phyloP scores from a whole-genome alignment of 257 asterid species.

The Ophiorrhiza pumila region DNA sequence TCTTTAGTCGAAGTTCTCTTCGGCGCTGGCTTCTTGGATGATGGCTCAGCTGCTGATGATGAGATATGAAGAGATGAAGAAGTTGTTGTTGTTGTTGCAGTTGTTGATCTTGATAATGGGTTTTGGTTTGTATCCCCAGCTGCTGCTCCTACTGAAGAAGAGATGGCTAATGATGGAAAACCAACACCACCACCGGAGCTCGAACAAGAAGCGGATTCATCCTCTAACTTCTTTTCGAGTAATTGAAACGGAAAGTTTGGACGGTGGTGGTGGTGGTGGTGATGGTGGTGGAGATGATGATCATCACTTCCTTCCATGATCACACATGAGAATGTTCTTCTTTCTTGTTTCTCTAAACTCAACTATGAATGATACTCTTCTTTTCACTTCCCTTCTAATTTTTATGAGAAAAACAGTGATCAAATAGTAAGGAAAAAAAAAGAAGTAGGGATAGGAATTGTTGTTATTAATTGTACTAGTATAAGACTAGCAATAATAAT shows the following conservation, averaged over 20 bases:
- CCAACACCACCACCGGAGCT: slow-evolving; percentile 28
- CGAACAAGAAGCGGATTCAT: slow-evolving; percentile 32
- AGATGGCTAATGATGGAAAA: slow-evolving; percentile 37
- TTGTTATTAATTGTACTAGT: too few relatives aligned
- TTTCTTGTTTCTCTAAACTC: too few relatives aligned
- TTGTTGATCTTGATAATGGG: slow-evolving; percentile 20
- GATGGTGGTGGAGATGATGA: slow-evolving; percentile 64
- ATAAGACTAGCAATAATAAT: neutral
- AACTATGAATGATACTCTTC: neutral
- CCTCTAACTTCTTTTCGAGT: slow-evolving; percentile 68
- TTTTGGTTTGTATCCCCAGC: slow-evolving; percentile 36
- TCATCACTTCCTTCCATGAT: slow-evolving; percentile 89
- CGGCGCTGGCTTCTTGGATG: slow-evolving; percentile 66
- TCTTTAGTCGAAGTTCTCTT: slow-evolving; percentile 85
- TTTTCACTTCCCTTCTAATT: neutral
- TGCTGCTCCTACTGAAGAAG: neutral
- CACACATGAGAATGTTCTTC: slow-evolving; percentile 50
- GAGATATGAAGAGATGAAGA: slow-evolving; percentile 38
- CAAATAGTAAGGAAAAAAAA: neutral
- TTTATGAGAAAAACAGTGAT: slow-evolving; percentile 8
- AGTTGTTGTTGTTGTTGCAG: slow-evolving; percentile 12
- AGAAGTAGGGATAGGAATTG: neutral
- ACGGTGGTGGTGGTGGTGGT: slow-evolving; percentile 40
- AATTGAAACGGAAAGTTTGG: slow-evolving; percentile 81
- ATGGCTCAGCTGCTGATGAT: slow-evolving; percentile 30